Percentiles rank a stretch among this genome's conserved stretches.
phyloP scores from a whole-genome alignment of 306 rosid species.

The Castanea mollissima region DNA sequence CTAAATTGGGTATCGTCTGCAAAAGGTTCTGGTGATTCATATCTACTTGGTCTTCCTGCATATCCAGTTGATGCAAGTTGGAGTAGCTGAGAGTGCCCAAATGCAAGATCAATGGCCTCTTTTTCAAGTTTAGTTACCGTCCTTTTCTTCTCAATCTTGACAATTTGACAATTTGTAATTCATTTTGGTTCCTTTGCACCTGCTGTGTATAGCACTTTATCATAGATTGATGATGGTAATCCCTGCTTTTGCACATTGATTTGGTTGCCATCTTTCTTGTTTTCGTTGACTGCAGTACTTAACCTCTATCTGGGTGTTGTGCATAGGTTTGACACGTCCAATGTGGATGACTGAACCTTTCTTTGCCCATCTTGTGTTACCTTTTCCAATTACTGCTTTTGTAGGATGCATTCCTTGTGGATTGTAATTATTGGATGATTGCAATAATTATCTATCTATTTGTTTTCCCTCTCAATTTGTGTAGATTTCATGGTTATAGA shows the following conservation, averaged over 20 bases:
- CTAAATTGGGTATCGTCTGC: not conserved
- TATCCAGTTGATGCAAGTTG: constrained; percentile 15
- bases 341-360: too few relatives aligned
- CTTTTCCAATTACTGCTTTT: too few relatives aligned
- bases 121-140: not conserved
- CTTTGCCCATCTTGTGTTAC: too few relatives aligned
- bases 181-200: constrained; percentile 8
- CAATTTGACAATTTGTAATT: not conserved
- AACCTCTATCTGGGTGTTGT: too few relatives aligned
- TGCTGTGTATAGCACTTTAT: constrained; percentile 26
- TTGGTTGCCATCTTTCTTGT: not conserved
- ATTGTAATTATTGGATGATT: too few relatives aligned
- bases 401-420: too few relatives aligned
- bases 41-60: constrained; percentile 12
- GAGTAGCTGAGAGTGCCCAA: not conserved
- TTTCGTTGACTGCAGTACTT: not conserved
- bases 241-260: not conserved
- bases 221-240: not conserved
- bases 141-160: not conserved
- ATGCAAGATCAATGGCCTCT: constrained; percentile 6
- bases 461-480: too few relatives aligned
- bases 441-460: too few relatives aligned
- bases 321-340: too few relatives aligned
- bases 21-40: not conserved
- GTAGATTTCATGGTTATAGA: too few relatives aligned